Base-by-base conservation (phyloP, 1,139 yeast species). In the Protomyces inouyei region DNA sequence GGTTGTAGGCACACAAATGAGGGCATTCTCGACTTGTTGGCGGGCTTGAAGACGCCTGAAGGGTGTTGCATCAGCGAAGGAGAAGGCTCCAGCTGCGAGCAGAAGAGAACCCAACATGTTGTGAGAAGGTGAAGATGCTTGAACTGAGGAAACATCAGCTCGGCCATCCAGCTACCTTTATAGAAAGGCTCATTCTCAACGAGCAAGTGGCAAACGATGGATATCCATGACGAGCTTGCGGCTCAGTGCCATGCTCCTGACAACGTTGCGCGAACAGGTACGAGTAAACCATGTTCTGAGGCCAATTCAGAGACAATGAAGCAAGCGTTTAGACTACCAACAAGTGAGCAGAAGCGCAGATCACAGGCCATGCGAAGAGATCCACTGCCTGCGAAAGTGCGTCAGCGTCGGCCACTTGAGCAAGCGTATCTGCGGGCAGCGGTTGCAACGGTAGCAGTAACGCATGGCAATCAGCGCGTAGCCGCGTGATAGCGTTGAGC, bases 1-100 rank as follows among this genome's bases (percentile, higher is more conserved):
- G 55, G 48, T 23, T 51, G 46, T n/a, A 40, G 63, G 36, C 63
- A 59, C 28, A 46, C 45, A 32, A 54, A 28, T 14, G 46, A 52
- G 21, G 32, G 37, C 54, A 32, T 16, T 10, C 36, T 32, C 36
- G 12, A 51, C 37, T 14, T 51, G 25, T 10, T 43, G 48, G 48
- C 48, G 48, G 25, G 48, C 23, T 10, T 43, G 21, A 18, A 43
- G 48, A 10, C 48, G 48, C 48, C 23, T 43, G 48, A 43, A 43
- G 1, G 48, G 48, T 43, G 48, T 16, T 16, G 48, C 48, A 18
- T 43, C 25, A 10, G 48, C 48, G n/a, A 43, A 18, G 25, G 48
- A 16, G n/a, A 43, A 18, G 48, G 48, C 18, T 43, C 48, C 48
- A 16, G 25, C 48, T 12, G 48, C 48, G 23, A 43, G 28, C 48